A percentile compares a stretch with the other conserved stretches of the same genome.
Conservation (phyloP, 2,329 filamentous ascomycete species). For the Bisporella sp. region DNA sequence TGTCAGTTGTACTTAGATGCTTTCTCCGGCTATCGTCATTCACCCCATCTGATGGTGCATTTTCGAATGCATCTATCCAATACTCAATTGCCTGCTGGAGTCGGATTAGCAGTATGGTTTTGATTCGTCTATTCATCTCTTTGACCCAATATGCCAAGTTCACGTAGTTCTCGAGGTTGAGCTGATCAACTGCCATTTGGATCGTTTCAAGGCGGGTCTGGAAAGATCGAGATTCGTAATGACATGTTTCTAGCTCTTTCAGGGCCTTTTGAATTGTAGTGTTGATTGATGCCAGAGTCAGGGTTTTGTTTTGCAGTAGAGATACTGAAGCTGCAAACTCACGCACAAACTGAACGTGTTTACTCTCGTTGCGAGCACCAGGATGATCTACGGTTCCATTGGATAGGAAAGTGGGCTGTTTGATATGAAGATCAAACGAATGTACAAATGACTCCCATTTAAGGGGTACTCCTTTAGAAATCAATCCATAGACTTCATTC, state of each 20-base stretch:
- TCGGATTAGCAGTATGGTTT: constrained; percentile 70
- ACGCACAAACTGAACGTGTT: constrained; percentile 92
- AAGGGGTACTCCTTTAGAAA: constrained; percentile 80
- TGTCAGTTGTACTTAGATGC: constrained; percentile 37
- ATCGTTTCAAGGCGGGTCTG: constrained; percentile 75
- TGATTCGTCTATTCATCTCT: constrained; percentile 79
- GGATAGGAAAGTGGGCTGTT: constrained; percentile 49
- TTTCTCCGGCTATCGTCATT: constrained; percentile 46
- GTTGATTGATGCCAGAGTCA: constrained; percentile 71
- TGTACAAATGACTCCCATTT: constrained; percentile 98
- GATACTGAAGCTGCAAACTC: constrained; percentile 87
- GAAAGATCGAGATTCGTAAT: constrained; percentile 76
- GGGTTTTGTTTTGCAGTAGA: constrained; percentile 80
- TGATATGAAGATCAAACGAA: constrained; percentile 85
- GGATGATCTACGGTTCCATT: constrained; percentile 53
- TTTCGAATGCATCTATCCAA: constrained; percentile 84
- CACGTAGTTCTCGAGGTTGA: constrained; percentile 93
- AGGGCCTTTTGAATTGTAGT: constrained; percentile 75
- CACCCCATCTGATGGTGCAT: constrained; percentile 36
- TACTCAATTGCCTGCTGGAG: constrained; percentile 76
- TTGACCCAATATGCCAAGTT: constrained; percentile 89
- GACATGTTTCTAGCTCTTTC: constrained; percentile 74
- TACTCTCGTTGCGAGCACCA: constrained; percentile 66
- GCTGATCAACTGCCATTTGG: constrained; percentile 87
- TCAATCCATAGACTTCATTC: constrained; percentile 78